Evolutionary conservation across 805 yeast genomes (phyloP).

Genomic region (Wickerhamomyces sydowiorum): DNA sequence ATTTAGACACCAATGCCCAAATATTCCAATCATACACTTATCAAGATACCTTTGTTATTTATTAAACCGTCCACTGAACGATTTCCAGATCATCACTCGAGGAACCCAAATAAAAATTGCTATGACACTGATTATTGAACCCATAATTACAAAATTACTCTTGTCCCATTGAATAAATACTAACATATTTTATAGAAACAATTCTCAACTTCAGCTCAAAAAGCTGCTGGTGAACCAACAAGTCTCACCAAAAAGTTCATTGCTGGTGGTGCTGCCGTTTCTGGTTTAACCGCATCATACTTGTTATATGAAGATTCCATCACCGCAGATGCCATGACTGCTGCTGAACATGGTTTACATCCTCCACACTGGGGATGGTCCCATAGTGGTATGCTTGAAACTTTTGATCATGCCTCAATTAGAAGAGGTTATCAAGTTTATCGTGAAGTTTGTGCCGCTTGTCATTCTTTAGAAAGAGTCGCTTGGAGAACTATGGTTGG

Average conservation of each 20-base stretch:
- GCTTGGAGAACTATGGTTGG: conserved; percentile 99
- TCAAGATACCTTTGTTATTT: too few relatives aligned
- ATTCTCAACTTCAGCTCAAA: conserved; percentile 30
- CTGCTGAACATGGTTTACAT: conserved; percentile 98
- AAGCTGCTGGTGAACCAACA: conserved; percentile 29
- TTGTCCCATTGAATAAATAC: conserved; percentile 3
- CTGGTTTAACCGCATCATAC: conserved; percentile 79
- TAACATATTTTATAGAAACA: conserved; percentile 18
- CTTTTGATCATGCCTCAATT: conserved; percentile 91
- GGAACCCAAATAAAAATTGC: too few relatives aligned
- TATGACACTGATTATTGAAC: too few relatives aligned
- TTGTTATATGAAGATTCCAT: conserved; percentile 76
- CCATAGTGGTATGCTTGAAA: conserved; percentile 84
- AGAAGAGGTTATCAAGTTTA: conserved; percentile 99
- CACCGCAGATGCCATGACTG: conserved; percentile 94
- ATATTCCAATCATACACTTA: too few relatives aligned
- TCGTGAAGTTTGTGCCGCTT: conserved; percentile 98
- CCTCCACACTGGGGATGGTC: conserved; percentile 93
- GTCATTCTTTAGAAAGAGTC: conserved; percentile 94
- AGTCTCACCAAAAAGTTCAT: conserved; percentile 40
- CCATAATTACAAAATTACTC: too few relatives aligned
- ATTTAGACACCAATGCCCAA: too few relatives aligned
- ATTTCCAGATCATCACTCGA: too few relatives aligned
- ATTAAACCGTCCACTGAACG: too few relatives aligned
- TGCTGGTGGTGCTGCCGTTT: conserved; percentile 59